phyloP scores from a whole-genome alignment of 176 grass and related monocot species.

The Carex cristatella region DNA sequence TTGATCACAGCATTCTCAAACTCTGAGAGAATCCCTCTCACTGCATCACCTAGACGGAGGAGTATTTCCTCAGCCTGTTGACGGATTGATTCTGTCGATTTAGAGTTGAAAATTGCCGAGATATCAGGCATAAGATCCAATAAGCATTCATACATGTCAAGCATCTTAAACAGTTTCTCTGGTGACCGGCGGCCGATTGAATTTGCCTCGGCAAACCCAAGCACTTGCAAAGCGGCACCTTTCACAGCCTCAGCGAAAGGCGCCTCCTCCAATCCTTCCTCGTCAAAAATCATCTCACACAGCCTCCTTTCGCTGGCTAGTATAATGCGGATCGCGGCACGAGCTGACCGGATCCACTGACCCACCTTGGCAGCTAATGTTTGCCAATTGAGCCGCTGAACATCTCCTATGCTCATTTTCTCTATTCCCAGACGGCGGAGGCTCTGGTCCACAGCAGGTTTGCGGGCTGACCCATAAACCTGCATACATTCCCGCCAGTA shows the following conservation, averaged over 20 bases:
- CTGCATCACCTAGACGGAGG: constrained; percentile 63
- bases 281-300: constrained; percentile 72
- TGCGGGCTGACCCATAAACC: constrained; percentile 80
- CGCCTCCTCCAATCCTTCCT: constrained; percentile 31
- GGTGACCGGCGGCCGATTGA: constrained; percentile 80
- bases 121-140: constrained; percentile 73
- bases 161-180: constrained; percentile 92
- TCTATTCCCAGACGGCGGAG: constrained; percentile 78
- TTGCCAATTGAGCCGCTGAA: constrained; percentile 77
- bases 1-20: constrained; percentile 84
- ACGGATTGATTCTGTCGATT: constrained; percentile 58
- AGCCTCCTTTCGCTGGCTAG: constrained; percentile 84
- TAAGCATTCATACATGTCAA: constrained; percentile 81
- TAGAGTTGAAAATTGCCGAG: constrained; percentile 60
- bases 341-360: constrained; percentile 79
- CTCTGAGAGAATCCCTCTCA: constrained; percentile 81
- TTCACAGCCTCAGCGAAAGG: constrained; percentile 79
- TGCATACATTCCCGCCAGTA: constrained; percentile 92
- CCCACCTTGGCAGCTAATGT: constrained; percentile 65
- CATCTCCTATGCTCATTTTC: constrained; percentile 88
- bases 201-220: constrained; percentile 84
- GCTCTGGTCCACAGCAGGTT: constrained; percentile 59
- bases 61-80: constrained; percentile 64
- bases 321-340: constrained; percentile 48
- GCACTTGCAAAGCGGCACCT: constrained; percentile 77